Evolutionary conservation across 208 protist genomes (phyloP).

Genomic region (Acanthamoeba healyi): DNA sequence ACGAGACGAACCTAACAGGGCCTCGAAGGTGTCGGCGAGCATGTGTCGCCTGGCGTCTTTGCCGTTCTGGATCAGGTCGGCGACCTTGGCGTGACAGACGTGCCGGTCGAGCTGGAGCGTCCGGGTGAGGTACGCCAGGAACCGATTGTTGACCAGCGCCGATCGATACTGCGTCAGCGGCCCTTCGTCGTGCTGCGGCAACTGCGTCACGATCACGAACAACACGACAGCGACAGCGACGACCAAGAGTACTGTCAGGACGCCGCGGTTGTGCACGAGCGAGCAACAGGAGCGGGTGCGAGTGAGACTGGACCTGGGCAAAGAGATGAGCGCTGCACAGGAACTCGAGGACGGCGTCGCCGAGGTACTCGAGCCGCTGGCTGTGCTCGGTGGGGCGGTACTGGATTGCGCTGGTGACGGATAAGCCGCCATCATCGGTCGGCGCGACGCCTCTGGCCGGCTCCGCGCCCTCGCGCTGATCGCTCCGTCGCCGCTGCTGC

Average conservation of each 20-base stretch:
- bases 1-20: background rate
- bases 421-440: background rate
- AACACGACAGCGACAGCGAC: background rate
- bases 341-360: constrained; percentile 63
- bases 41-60: background rate
- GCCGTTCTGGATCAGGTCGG: constrained; percentile 6
- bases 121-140: constrained; percentile 2
- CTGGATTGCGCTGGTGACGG: background rate
- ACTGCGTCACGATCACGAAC: background rate
- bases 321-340: constrained; percentile 18
- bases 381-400: background rate
- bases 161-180: background rate
- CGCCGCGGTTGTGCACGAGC: background rate
- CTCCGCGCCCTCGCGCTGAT: background rate
- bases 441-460: background rate
- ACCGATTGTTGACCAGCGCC: constrained; percentile 39
- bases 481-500: background rate
- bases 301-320: background rate
- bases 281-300: background rate
- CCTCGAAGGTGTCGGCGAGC: constrained; percentile 51
- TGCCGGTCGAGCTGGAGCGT: background rate
- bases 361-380: constrained; percentile 50
- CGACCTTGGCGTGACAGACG: background rate
- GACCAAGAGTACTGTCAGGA: background rate
- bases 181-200: background rate